Base-by-base conservation (phyloP, 306 rosid species). In the Cyclanthera cordifolia region DNA sequence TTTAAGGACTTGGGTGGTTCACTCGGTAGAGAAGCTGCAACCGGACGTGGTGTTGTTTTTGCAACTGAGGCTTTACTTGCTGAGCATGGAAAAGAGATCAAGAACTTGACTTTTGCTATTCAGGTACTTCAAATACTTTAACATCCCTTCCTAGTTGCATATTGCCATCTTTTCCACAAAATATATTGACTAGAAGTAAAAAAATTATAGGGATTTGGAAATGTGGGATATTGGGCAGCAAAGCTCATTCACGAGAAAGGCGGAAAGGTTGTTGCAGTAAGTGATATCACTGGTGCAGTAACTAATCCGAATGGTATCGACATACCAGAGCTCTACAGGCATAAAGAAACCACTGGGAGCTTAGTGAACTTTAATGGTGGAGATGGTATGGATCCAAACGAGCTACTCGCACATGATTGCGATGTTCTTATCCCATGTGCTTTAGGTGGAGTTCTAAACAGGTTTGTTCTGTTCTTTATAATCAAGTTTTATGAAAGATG, bases 181-280 rank as follows among this genome's bases (percentile, higher is more conserved):
- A 25, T 5, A 8, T 3, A 28, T 1, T 48, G 48, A 41, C 49
- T 21, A 17, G 23, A 30, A 0, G 41, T 23, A 12, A 4, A 27
- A 49, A 54, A 23, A 37, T 20, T 48, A 27, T 13, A 89, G 98
- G 98, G 98, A 66, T 93, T 93, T 73, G 98, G 98, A 67, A 93
- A 93, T 67, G 96, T 93, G 67, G 90, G 90, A 48, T 80, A 82
- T 19, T 85, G 90, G 87, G 87, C 82, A 48, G 83, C 87, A 4
- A 80, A 34, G 72, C 79, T 82, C 3, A 76, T 80, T 66, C 85
- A 78, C 0, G 89, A 82, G 79, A 78, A 50, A 69, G 87, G 90
- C 6, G 87, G 90, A 14, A 85, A 82, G 73, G 53, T 85, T 32
- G 54, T 82, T 69, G 90, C 83, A 49, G 76, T 85, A 3, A 85